Conservation (phyloP, 176 grass and related monocot species). For the Cymbopogon citratus region DNA sequence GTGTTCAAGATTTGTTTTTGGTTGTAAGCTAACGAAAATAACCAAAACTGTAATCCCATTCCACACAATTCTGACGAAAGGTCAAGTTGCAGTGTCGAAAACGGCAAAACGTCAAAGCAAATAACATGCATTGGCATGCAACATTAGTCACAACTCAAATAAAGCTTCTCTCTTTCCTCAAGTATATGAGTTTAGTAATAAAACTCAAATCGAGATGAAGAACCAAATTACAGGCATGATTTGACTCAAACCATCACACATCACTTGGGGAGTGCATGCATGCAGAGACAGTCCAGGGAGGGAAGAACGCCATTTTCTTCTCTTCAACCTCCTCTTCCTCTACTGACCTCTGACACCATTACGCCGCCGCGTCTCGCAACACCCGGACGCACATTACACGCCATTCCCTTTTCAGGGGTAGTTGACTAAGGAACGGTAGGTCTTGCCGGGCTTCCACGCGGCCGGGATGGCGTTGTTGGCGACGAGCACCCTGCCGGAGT, state of each 20-base stretch:
- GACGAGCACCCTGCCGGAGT: slow-evolving; percentile 46
- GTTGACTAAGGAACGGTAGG: slow-evolving; percentile 55
- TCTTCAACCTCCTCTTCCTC: slow-evolving; percentile 37
- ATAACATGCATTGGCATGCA: slow-evolving; percentile 11
- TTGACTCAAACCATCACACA: slow-evolving; percentile 9
- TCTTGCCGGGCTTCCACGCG: slow-evolving; percentile 45
- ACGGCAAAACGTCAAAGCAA: not conserved
- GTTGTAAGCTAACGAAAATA: not conserved
- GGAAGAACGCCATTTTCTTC: slow-evolving; percentile 19
- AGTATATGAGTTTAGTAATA: not conserved
- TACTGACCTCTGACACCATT: not conserved
- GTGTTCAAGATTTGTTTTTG: not conserved
- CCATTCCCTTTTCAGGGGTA: slow-evolving; percentile 22
- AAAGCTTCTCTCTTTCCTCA: not conserved
- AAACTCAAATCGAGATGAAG: not conserved
- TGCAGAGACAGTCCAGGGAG: slow-evolving; percentile 23
- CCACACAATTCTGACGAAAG: not conserved
- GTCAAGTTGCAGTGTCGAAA: not conserved
- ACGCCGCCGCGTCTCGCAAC: slow-evolving; percentile 11
- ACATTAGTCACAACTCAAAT: slow-evolving; percentile 10
- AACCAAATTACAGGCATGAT: not conserved
- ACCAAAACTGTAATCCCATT: not conserved
- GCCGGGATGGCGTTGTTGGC: slow-evolving; percentile 53
- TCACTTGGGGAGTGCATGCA: slow-evolving; percentile 19
- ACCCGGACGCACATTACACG: slow-evolving; percentile 37